phyloP scores from a whole-genome alignment of 1,284 basidiomycete genomes.

The Austropuccinia psidii region DNA sequence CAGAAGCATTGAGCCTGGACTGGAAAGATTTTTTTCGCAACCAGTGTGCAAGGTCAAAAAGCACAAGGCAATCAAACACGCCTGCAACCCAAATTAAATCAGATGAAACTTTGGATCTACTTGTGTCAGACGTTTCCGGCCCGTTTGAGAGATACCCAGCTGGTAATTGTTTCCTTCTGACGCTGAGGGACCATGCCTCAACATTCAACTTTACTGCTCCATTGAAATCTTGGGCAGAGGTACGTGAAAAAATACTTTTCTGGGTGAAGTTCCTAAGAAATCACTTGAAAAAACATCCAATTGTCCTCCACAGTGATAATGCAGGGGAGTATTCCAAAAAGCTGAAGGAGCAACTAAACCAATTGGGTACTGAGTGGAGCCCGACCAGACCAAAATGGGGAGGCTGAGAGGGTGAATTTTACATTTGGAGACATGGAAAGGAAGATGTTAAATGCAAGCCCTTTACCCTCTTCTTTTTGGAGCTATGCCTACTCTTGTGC shows the following conservation, averaged over 20 bases:
- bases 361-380: not conserved
- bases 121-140: not conserved
- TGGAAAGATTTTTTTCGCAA: not conserved
- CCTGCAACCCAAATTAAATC: too few relatives aligned
- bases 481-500: not conserved
- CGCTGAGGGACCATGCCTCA: not conserved
- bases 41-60: not conserved
- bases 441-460: not conserved
- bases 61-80: not conserved
- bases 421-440: not conserved
- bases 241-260: not conserved
- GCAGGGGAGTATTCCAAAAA: not conserved
- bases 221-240: not conserved
- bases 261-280: too few relatives aligned
- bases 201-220: not conserved
- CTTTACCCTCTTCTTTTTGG: not conserved
- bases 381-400: constrained; percentile 12
- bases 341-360: not conserved
- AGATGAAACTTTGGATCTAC: not conserved
- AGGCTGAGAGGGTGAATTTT: constrained; percentile 3
- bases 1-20: not conserved
- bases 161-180: not conserved
- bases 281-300: too few relatives aligned
- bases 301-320: not conserved
- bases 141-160: not conserved